These are phyloP conservation scores for Escallonia rubra DNA, from an alignment of 129 eudicot species.

Conservation along the genomic window DNA sequence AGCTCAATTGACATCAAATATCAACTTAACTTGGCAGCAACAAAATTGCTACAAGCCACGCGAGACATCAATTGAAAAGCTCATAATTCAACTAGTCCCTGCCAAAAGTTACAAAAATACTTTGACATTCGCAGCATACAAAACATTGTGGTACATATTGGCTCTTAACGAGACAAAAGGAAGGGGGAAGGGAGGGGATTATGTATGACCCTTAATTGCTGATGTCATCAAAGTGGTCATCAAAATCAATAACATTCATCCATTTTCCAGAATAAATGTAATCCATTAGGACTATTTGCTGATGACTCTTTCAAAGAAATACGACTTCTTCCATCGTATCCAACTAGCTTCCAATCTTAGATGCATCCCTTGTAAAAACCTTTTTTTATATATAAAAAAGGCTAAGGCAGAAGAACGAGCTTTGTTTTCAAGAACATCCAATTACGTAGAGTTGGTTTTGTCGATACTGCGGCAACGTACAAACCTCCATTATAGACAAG, in stretches of 20 bases:
- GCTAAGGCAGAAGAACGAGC: no score
- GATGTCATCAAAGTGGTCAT: slow-evolving; percentile 93
- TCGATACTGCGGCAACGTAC: no score
- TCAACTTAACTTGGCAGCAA: background rate
- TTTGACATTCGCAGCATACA: no score
- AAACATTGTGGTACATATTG: no score
- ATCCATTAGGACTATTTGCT: slow-evolving; percentile 73
- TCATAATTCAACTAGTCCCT: slow-evolving; percentile 88
- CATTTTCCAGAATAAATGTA: slow-evolving; percentile 64
- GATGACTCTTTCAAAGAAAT: slow-evolving; percentile 73
- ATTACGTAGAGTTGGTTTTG: no score
- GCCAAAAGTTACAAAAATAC: slow-evolving; percentile 8
- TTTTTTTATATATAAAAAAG: no score
- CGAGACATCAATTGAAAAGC: slow-evolving; percentile 51
- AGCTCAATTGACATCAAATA: no score
- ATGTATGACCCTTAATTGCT: slow-evolving; percentile 56
- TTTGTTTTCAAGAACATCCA: no score
- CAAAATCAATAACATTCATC: slow-evolving; percentile 72
- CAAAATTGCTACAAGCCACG: background rate
- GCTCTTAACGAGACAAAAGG: no score
- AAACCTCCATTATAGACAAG: no score
- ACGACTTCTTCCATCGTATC: slow-evolving; percentile 47
- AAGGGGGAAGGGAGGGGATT: background rate
- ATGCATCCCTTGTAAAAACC: slow-evolving; percentile 77
- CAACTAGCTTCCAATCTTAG: slow-evolving; percentile 73